A percentile compares a stretch with the other conserved stretches of the same genome.
Conservation (phyloP, 2,329 filamentous ascomycete species). For the Stagonosporopsis chrysanthemi region DNA sequence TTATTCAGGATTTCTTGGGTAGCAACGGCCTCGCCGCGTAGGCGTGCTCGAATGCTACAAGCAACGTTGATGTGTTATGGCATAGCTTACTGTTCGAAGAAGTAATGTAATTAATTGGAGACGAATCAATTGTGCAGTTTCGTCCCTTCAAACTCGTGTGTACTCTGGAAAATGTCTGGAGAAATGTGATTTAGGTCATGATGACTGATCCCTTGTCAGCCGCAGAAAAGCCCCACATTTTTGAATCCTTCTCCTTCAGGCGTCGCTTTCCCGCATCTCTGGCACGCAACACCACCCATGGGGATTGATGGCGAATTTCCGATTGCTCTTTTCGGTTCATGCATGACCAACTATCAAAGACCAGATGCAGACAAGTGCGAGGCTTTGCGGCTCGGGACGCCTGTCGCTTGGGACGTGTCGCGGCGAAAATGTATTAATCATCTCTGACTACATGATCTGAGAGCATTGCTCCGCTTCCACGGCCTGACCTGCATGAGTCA, state of each 20-base stretch:
- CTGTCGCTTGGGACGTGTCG: not conserved
- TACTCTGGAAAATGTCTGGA: too few species aligned
- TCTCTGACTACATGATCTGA: not conserved
- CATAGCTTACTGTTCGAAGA: not conserved
- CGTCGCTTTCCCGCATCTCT: too few species aligned
- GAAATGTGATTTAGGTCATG: not conserved
- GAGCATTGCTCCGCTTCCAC: not conserved
- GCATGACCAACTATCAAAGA: not conserved
- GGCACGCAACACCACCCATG: not conserved
- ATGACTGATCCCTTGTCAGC: conserved; percentile 11
- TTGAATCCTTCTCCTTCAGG: too few species aligned
- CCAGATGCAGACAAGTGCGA: not conserved
- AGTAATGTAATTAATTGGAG: conserved; percentile 1
- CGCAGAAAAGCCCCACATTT: not conserved
- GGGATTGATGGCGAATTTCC: not conserved
- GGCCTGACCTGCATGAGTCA: not conserved
- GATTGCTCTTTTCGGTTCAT: not conserved
- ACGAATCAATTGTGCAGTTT: not conserved
- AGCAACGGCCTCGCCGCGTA: conserved; percentile 32
- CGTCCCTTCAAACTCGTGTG: not conserved
- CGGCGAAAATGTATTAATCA: not conserved
- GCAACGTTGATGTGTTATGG: not conserved
- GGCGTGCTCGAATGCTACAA: not conserved
- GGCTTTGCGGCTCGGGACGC: not conserved
- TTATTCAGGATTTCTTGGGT: conserved; percentile 48